Conservation (phyloP, 768 basidiomycete genomes). For the Rhodotorula sphaerocarpa region DNA sequence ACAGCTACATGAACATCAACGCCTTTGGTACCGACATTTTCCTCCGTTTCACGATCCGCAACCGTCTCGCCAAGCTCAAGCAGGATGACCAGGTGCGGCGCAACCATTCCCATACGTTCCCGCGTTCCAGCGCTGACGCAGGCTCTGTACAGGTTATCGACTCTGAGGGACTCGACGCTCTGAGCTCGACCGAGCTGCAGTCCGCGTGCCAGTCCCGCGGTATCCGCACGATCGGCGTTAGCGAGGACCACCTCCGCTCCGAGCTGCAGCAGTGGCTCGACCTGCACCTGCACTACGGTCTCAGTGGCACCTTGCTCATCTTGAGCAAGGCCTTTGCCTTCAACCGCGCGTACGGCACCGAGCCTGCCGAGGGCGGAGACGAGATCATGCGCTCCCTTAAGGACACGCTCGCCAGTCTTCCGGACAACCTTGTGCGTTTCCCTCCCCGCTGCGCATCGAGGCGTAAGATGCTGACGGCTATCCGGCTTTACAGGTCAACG, state of each 20-base stretch:
- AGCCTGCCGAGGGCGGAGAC: conserved; percentile 58
- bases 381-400: conserved; percentile 78
- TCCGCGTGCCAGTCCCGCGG: conserved; percentile 89
- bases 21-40: conserved; percentile 99
- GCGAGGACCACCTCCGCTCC: conserved; percentile 69
- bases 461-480: conserved; percentile 46
- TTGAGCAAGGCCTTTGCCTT: conserved; percentile 93
- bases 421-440: conserved; percentile 6
- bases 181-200: conserved; percentile 85
- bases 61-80: conserved; percentile 68
- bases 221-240: conserved; percentile 77
- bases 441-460: conserved; percentile 61
- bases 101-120: no score
- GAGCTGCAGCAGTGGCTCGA: conserved; percentile 89
- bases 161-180: conserved; percentile 75
- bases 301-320: conserved; percentile 87
- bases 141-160: conserved; percentile 59
- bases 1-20: conserved; percentile 87
- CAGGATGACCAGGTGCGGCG: conserved; percentile 66
- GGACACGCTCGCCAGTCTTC: conserved; percentile 58
- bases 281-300: conserved; percentile 72
- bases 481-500: conserved; percentile 61
- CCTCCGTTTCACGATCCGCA: conserved; percentile 80
- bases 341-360: conserved; percentile 57
- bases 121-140: background rate